Evolutionary conservation across 768 basidiomycete genomes (phyloP).

Genomic region (Coprinellus micaceus): DNA sequence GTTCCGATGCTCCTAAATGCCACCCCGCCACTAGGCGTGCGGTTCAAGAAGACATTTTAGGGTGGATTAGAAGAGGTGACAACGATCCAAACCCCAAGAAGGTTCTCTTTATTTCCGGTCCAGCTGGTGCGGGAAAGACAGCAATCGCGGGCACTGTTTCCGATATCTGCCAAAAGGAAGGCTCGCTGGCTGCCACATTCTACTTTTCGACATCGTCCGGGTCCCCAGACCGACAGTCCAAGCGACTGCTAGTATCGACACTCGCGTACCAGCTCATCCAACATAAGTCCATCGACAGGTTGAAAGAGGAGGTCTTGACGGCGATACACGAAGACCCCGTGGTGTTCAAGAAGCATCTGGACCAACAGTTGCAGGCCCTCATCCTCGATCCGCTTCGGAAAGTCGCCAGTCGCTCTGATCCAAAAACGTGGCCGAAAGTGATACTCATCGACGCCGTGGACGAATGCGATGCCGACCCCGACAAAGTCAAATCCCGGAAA

Average conservation of each 20-base stretch:
- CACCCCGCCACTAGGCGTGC: neutral
- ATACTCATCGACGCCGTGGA: constrained; percentile 10
- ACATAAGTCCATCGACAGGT: neutral
- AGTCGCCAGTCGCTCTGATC: too few relatives aligned
- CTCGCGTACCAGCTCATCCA: constrained; percentile 7
- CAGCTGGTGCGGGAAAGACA: constrained; percentile 10
- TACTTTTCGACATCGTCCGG: constrained; percentile 3
- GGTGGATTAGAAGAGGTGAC: neutral
- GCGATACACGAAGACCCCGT: neutral
- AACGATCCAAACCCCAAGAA: neutral
- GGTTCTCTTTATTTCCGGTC: constrained; percentile 6
- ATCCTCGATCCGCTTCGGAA: constrained; percentile 2
- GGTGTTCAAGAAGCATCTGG: constrained; percentile 1
- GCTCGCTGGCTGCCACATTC: constrained; percentile 4
- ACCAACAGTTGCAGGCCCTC: constrained; percentile 2
- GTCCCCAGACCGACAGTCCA: neutral
- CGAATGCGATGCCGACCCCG: constrained; percentile 2
- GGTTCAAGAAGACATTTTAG: neutral
- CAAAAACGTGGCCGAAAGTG: neutral
- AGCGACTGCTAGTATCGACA: neutral
- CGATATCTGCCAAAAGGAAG: neutral
- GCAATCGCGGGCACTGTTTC: constrained; percentile 10
- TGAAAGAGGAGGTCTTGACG: neutral
- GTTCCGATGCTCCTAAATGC: constrained; percentile 2
- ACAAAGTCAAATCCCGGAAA: neutral